Evolutionary conservation across 306 rosid species (phyloP), one percentile per base, ranked within the genome.

Genomic region (Acmispon strigosus): DNA sequence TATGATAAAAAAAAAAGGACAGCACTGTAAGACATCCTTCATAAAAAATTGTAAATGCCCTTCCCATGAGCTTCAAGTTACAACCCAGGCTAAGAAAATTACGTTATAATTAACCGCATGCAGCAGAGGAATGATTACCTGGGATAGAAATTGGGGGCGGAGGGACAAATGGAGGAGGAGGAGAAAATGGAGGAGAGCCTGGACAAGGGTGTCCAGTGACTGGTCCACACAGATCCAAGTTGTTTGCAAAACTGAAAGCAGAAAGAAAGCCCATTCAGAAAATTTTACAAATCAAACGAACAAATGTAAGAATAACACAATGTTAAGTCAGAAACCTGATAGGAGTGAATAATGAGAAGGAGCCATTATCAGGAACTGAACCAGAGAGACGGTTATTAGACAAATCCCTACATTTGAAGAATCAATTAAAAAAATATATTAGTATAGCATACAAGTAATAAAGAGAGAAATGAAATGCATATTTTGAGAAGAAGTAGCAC

Each of bases 181-280:
- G 99, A 63, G 99, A 91, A 81, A 95, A 95, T 66, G 99, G 99
- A 48, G 99, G 99, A 60, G 99, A 91, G 67, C 97, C 97, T 14
- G 99, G 99, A 86, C 99, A 95, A 19, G 99, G 99, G 47, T 64
- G 97, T 49, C 96, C 96, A 58, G 99, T 89, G 24, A 95, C 99
- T n/a, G 97, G 99, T 62, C 99, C 99, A 76, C 99, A 95, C 11
- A 95, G 89, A 82, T 29, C 85, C 89, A 84, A 36, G 85, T 95
- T 95, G 81, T 91, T 95, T 34, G 97, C 96, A 89, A 91, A 95
- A 95, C 99, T 95, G 92, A 78, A 82, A 69, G 56, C 14, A 76
- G 36, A 32, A 45, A 69, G 54, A 37, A n/a, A 70, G 34, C 15
- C 37, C 12, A 13, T 53, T 79, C 69, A 82, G 74, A 69, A 68